Evolutionary conservation across 306 rosid genomes (phyloP).

Genomic region (Cercis canadensis): DNA sequence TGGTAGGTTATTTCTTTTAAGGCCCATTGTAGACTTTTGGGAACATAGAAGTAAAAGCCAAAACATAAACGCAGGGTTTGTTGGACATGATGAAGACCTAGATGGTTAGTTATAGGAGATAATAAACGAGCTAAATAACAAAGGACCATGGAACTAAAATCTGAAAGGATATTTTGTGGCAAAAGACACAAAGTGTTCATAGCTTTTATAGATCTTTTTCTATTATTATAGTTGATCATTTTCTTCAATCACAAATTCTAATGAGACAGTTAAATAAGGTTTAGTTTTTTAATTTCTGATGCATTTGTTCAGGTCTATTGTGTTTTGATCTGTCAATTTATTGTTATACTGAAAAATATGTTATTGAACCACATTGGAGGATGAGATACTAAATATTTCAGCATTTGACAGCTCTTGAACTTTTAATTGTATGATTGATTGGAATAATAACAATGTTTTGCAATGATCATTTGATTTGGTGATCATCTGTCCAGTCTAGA

Average conservation of each 20-base stretch:
- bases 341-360: conserved; percentile 13
- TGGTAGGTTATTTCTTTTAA: background rate
- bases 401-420: conserved; percentile 20
- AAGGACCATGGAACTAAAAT: no score
- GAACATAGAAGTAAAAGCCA: background rate
- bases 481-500: conserved; percentile 63
- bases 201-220: no score
- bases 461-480: conserved; percentile 36
- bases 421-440: conserved; percentile 23
- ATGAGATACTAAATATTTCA: conserved; percentile 2
- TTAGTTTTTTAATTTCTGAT: conserved; percentile 5
- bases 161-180: no score
- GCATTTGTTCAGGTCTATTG: conserved; percentile 1
- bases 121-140: no score
- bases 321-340: conserved; percentile 15
- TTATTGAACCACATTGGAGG: conserved; percentile 2
- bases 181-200: no score
- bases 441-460: conserved; percentile 1
- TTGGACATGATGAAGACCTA: no score
- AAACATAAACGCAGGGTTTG: background rate
- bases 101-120: no score
- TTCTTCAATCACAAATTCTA: background rate
- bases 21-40: background rate
- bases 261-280: background rate
- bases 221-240: no score